Base-by-base conservation (phyloP, 2,329 filamentous ascomycete genomes). In the Bimuria novae-zelandiae region DNA sequence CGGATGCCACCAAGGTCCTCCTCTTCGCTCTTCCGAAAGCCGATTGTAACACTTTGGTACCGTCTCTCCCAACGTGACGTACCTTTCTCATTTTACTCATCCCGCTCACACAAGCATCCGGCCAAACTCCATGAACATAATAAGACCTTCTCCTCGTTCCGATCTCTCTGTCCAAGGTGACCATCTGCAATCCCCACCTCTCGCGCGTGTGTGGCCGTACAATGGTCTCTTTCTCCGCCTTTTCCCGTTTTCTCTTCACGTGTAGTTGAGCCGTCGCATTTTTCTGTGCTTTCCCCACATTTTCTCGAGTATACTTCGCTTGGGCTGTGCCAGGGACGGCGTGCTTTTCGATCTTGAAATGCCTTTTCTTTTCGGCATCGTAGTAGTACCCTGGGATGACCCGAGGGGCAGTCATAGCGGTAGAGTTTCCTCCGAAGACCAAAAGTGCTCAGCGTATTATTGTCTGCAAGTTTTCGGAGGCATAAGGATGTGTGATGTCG, bases 331-430 rank as follows among this genome's bases (percentile, higher is more conserved):
- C 71, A 65, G 44, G 64, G 47, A 67, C 75, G 71, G 23, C 75
- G 67, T 17, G 14, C 14, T 70, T 67, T 47, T 75, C 71, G 19
- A 81, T 76, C 32, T 72, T 74, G 70, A 81, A 82, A 62, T 82
- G 81, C 54, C 80, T 81, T 44, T 72, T 70, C 64, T 78, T 80
- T 33, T 77, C 76, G 29, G 64, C 57, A 55, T 81, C 77, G 55
- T 68, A 81, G 60, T 79, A 80, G 55, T 74, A 80, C 29, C 79
- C 79, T 3, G 79, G 78, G n/a, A 81, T 49, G 71, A 70, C 27
- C 70, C 65, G 52, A 19, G 39, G 37, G 27, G 8, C 29, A 5
- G 41, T 7, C 37, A 50, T 42, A 12, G 14, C n/a, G 7, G 23
- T 27, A 17, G 22, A 3, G 23, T 7, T 10, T 42, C 10, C 14